Conservation (phyloP, 805 yeast species). For the Nakazawaea molendinolei region DNA sequence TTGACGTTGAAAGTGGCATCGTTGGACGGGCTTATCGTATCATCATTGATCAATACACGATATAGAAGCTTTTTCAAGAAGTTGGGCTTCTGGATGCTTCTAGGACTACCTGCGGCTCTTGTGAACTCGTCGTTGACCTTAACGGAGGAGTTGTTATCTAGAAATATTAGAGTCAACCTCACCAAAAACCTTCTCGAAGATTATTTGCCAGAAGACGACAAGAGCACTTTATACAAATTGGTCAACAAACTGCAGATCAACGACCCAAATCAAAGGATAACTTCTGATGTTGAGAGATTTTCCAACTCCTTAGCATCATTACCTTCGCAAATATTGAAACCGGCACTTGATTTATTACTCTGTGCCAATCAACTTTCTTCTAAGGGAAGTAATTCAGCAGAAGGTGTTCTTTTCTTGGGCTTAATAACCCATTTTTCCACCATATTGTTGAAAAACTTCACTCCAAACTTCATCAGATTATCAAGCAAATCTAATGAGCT, state of each 20-base stretch:
- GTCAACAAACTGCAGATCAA: slow-evolving; percentile 47
- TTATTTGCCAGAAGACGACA: slow-evolving; percentile 64
- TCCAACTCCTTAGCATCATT: slow-evolving; percentile 64
- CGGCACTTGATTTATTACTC: slow-evolving; percentile 68
- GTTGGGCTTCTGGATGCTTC: slow-evolving; percentile 68
- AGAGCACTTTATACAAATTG: slow-evolving; percentile 68
- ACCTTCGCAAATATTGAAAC: slow-evolving; percentile 80
- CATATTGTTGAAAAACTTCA: slow-evolving; percentile 59
- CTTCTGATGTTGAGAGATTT: slow-evolving; percentile 73
- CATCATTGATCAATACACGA: slow-evolving; percentile 67
- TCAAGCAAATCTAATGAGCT: slow-evolving; percentile 70
- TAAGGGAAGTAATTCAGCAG: slow-evolving; percentile 64
- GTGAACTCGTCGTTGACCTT: slow-evolving; percentile 66
- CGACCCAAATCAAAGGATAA: slow-evolving; percentile 79
- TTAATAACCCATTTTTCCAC: slow-evolving; percentile 78
- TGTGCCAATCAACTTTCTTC: slow-evolving; percentile 73
- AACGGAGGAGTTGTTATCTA: slow-evolving; percentile 51
- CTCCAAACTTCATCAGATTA: slow-evolving; percentile 85
- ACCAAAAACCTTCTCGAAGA: slow-evolving; percentile 59
- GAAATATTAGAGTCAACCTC: slow-evolving; percentile 54
- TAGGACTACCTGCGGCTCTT: slow-evolving; percentile 82
- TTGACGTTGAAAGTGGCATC: slow-evolving; percentile 78
- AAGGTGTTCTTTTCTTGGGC: slow-evolving; percentile 74
- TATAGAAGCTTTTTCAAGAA: slow-evolving; percentile 58
- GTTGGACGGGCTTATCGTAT: slow-evolving; percentile 79